These are phyloP conservation scores for Cercophora newfieldiana DNA, from an alignment of 495 filamentous ascomycete genomes.

Conservation along the genomic window DNA sequence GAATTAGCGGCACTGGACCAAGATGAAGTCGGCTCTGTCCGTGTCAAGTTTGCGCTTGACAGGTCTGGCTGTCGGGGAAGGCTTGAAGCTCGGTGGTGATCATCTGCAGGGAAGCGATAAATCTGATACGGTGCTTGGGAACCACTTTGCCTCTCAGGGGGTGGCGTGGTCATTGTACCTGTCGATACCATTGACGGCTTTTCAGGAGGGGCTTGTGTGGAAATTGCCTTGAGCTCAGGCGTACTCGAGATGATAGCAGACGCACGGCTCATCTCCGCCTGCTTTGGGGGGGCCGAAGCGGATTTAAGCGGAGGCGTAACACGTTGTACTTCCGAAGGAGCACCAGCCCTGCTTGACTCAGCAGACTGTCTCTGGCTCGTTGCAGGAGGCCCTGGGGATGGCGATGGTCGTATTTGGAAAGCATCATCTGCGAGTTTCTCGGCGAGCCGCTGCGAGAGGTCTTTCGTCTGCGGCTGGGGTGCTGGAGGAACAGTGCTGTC, in stretches of 20 bases:
- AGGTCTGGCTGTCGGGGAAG: slow-evolving; percentile 44
- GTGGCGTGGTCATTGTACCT: slow-evolving; percentile 84
- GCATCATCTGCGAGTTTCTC: slow-evolving; percentile 88
- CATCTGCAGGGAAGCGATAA: slow-evolving; percentile 60
- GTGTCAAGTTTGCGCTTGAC: slow-evolving; percentile 31
- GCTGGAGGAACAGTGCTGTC: slow-evolving; percentile 53
- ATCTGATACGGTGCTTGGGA: slow-evolving; percentile 50
- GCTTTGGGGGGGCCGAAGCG: slow-evolving; percentile 41
- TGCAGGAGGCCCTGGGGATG: slow-evolving; percentile 19
- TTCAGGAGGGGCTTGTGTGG: slow-evolving; percentile 53
- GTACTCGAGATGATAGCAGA: slow-evolving; percentile 54
- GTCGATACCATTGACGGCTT: slow-evolving; percentile 81
- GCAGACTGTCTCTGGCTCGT: slow-evolving; percentile 36
- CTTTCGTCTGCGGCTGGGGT: slow-evolving; percentile 53
- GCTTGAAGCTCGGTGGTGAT: slow-evolving; percentile 59
- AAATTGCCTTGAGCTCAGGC: slow-evolving; percentile 53
- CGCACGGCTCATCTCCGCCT: slow-evolving; percentile 48
- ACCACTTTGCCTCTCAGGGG: slow-evolving; percentile 54
- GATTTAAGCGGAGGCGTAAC: slow-evolving; percentile 37
- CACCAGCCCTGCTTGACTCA: slow-evolving; percentile 31
- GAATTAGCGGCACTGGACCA: slow-evolving; percentile 27
- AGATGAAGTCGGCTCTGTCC: slow-evolving; percentile 30
- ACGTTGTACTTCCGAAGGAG: slow-evolving; percentile 15
- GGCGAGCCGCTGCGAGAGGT: slow-evolving; percentile 72
- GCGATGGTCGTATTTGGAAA: slow-evolving; percentile 35